Evolutionary conservation across 345 rosid species (phyloP).

Genomic region (Camelina sativa): DNA sequence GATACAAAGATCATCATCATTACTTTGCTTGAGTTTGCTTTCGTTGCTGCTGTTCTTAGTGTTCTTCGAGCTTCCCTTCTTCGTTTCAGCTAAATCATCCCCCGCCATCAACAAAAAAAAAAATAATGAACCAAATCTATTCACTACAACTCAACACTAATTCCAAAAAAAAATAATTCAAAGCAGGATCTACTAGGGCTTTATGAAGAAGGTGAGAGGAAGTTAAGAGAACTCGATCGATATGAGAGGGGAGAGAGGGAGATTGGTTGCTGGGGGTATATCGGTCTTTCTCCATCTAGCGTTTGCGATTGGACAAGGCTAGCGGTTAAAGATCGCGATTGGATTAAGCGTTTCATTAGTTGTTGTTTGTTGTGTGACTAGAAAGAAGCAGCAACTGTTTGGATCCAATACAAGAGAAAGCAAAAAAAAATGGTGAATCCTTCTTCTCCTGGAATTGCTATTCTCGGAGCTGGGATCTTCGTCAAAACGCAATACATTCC

Average conservation of each 20-base stretch:
- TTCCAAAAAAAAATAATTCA: conserved; percentile 1
- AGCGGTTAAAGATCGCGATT: conserved; percentile 28
- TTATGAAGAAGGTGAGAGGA: conserved; percentile 13
- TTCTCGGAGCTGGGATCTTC: conserved; percentile 94
- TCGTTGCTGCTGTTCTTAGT: conserved; percentile 62
- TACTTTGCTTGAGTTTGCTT: conserved; percentile 89
- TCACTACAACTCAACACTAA: conserved; percentile 6
- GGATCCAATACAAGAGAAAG: conserved; percentile 23
- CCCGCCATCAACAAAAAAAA: conserved; percentile 40
- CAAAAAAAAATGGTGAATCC: conserved; percentile 55
- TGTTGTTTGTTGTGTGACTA: not conserved
- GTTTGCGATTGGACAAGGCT: conserved; percentile 9
- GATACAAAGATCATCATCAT: conserved; percentile 8
- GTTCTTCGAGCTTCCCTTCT: conserved; percentile 69
- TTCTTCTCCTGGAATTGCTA: conserved; percentile 56
- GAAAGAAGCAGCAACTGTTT: not conserved
- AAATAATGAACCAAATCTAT: conserved; percentile 44
- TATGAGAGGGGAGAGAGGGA: conserved; percentile 9
- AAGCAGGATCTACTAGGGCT: conserved; percentile 45
- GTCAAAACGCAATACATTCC: conserved; percentile 89
- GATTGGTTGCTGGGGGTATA: conserved; percentile 13
- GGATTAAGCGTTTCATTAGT: not conserved
- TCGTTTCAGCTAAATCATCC: conserved; percentile 55
- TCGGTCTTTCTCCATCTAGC: not conserved
- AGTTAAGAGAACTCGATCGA: conserved; percentile 11